Percentiles rank a stretch among this genome's conserved stretches.
These are phyloP conservation scores for Paraconiothyrium brasiliense DNA, from an alignment of 2,329 filamentous ascomycete species.

Conservation along the genomic window DNA sequence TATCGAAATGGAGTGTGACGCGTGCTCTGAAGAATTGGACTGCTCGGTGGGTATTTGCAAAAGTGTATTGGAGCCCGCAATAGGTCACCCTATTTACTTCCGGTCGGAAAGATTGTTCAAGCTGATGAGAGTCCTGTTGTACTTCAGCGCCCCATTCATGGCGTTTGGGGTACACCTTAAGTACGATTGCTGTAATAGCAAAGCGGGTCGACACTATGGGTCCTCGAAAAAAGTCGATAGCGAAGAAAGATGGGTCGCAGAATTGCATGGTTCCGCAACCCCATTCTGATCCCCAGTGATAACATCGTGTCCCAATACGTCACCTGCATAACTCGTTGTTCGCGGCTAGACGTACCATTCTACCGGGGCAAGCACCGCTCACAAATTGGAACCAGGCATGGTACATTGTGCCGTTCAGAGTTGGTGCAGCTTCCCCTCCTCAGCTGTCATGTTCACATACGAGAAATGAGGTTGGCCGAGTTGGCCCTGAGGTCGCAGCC, in stretches of 20 bases:
- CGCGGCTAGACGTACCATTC: not conserved
- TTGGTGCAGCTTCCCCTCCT: conserved; percentile 3
- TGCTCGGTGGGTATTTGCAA: conserved; percentile 3
- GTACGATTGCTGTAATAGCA: not conserved
- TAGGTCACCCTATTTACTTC: not conserved
- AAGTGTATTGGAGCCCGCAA: conserved; percentile 2
- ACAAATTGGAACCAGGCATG: not conserved
- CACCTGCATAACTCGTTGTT: not conserved
- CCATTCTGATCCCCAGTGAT: not conserved
- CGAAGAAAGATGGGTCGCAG: conserved; percentile 9
- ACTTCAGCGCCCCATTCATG: not conserved
- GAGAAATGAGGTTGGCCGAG: conserved; percentile 2
- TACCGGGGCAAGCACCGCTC: not conserved
- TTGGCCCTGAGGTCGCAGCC: not conserved
- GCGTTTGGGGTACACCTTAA: conserved; percentile 6
- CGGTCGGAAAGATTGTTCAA: not conserved
- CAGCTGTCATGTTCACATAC: not conserved
- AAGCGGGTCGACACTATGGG: conserved; percentile 5
- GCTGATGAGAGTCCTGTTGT: not conserved
- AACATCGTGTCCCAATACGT: not conserved
- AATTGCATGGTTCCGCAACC: conserved; percentile 2
- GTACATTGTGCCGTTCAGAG: not conserved
- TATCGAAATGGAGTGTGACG: not conserved
- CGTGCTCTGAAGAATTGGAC: not conserved
- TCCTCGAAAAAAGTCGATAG: conserved; percentile 4